Evolutionary conservation across 1,284 basidiomycete genomes (phyloP).

Genomic region (Boletellus deceptivus): DNA sequence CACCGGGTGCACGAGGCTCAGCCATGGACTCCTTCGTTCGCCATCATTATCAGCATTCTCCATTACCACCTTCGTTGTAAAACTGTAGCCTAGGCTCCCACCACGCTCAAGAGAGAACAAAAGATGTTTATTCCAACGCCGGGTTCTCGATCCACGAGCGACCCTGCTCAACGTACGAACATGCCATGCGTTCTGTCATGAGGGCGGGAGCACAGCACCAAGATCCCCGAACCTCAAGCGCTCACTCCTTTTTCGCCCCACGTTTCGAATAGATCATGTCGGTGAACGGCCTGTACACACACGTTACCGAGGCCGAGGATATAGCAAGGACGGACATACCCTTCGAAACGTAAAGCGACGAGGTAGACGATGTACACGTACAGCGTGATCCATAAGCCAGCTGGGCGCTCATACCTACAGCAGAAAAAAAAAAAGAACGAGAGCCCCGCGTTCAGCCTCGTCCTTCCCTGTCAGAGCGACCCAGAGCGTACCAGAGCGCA

Average conservation of each 20-base stretch:
- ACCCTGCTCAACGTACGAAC: too few relatives aligned
- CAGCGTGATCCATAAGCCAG: constrained; percentile 70
- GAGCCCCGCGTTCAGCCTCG: constrained; percentile 1
- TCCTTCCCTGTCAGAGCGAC: too few relatives aligned
- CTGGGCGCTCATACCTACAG: constrained; percentile 76
- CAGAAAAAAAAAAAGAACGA: not conserved
- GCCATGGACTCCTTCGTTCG: too few relatives aligned
- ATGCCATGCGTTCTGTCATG: not conserved
- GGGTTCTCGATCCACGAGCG: too few relatives aligned
- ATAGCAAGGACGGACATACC: constrained; percentile 47
- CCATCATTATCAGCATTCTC: too few relatives aligned
- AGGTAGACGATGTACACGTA: constrained; percentile 83
- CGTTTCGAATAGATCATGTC: constrained; percentile 77
- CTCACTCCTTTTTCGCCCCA: constrained; percentile 31
- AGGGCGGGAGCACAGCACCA: too few relatives aligned
- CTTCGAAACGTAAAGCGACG: constrained; percentile 84
- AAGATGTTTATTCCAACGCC: too few relatives aligned
- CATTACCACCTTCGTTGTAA: too few relatives aligned
- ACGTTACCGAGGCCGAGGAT: too few relatives aligned
- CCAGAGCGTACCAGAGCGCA: constrained; percentile 68
- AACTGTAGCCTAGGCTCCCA: too few relatives aligned
- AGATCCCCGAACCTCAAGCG: not conserved
- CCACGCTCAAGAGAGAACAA: too few relatives aligned
- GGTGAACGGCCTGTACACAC: constrained; percentile 64
- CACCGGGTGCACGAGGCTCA: too few relatives aligned